Base-by-base conservation (phyloP, 352 stramenopile genomes). In the Phytophthora meadii region DNA sequence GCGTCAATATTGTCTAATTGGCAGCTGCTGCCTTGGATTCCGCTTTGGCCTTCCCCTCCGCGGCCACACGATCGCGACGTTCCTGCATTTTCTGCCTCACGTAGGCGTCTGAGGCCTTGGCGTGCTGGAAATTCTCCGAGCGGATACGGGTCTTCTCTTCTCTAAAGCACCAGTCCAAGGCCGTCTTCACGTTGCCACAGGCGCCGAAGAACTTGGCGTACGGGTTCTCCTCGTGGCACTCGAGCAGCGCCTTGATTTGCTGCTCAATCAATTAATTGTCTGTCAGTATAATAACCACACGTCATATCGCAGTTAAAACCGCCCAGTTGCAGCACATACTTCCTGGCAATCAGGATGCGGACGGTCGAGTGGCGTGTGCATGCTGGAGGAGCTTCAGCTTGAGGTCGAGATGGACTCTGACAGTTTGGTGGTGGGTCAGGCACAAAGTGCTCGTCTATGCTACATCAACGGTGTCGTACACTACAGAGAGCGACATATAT, bases 11-110 rank as follows among this genome's bases (percentile, higher is more conserved):
- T 12, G 1, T 47, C 58, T 59, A 70, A 1, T 67, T 61, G 56
- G 52, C 22, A 6, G 45, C n/a, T 68, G 22, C 39, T 25, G 32
- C 36, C 50, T 76, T 56, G 30, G 48, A 6, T 50, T 65, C 48
- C 25, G 27, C 24, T 30, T 37, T 57, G n/a, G 46, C 24, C 50
- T 80, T 67, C 19, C 55, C 53, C 40, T 68, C 53, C 5, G 68
- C 64, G 0, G 76, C 72, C 15, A 66, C 67, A 15, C 77, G 79
- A n/a, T 91, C 81, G 45, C 75, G 79, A 47, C 71, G 76, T 48
- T 93, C 84, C 45, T 87, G 63, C 74, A 93, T 90, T 70, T 93
- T 93, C 68, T 92, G 79, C 24, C 72, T 87, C 50, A 92, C 81
- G 61, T 76, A 92, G 28, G 77, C 77, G 52, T 92, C 76, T 27